Base-by-base conservation (phyloP, 2,329 filamentous ascomycete species). In the Scytalidium lignicola region DNA sequence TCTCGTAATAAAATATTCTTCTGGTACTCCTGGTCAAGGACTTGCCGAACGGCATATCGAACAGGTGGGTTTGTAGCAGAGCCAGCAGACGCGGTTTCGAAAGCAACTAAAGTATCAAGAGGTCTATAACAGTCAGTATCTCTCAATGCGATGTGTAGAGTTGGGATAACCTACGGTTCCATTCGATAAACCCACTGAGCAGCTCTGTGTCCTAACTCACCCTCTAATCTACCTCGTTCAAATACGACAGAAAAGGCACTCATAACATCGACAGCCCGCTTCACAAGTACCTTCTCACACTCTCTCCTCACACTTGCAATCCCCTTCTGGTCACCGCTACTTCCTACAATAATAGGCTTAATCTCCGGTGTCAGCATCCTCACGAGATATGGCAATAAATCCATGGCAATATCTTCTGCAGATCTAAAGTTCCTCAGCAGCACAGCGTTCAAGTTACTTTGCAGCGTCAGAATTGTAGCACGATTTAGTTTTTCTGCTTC, bases 11-110 rank as follows among this genome's bases (percentile, higher is more conserved):
- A 71, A 12, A 85, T 78, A 43, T 89, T 85, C 62, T 86, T 89
- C 52, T 81, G 82, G 59, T 92, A 87, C 66, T 97, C 92, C 65
- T 93, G 89, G 62, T 96, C 90, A 1, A 99, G 77, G 8, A 96
- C 91, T 66, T 96, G 92, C 19, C 93, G 84, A 5, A 99, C 86
- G 1, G 92, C 92, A 62, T 90, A 99, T n/a, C 93, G 82, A 0
- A 89, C 89, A 0, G 88, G 90, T 2, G 80, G 78, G 32, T 75
- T 71, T 15, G 79, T 70, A 3, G 74, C 60, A 3, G 76, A 70
- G 2, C 64, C 70, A 3, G 80, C 71, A 2, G 76, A 70, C 7
- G 77, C 79, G 0, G 89, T 89, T 57, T 88, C 83, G 58, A 88
- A 97, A 0, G 79, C 78, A 1, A 86, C 77, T 0, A 97, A 76